Evolutionary conservation across 2,329 filamentous ascomycete genomes (phyloP).

Genomic region (Botrytis fabae): DNA sequence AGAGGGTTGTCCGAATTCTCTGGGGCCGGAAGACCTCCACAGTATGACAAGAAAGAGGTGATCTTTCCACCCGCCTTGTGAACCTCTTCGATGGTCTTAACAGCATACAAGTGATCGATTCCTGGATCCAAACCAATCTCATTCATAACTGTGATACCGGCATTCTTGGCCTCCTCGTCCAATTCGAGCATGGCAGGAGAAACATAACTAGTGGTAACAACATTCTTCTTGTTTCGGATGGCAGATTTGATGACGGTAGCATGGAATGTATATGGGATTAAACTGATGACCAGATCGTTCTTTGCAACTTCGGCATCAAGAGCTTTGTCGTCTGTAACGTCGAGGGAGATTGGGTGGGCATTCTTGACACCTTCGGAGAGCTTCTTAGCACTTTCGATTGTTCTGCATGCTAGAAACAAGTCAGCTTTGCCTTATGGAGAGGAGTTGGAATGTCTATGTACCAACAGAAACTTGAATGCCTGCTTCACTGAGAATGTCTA

Average conservation of each 20-base stretch:
- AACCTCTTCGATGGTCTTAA: conserved; percentile 87
- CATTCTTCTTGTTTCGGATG: conserved; percentile 91
- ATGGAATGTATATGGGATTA: conserved; percentile 93
- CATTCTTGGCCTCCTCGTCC: conserved; percentile 77
- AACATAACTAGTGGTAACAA: conserved; percentile 93
- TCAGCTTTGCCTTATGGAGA: not conserved
- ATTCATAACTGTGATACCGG: conserved; percentile 96
- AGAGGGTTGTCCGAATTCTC: conserved; percentile 85
- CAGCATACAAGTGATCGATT: conserved; percentile 72
- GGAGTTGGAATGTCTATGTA: conserved; percentile 37
- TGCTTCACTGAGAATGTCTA: conserved; percentile 57
- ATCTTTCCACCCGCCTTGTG: conserved; percentile 87
- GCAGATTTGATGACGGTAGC: conserved; percentile 88
- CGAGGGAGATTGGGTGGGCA: conserved; percentile 60
- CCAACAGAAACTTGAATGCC: conserved; percentile 59
- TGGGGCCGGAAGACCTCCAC: conserved; percentile 71
- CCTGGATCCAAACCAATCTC: conserved; percentile 79
- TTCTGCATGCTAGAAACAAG: conserved; percentile 9
- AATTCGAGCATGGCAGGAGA: conserved; percentile 91
- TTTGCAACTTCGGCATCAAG: conserved; percentile 80
- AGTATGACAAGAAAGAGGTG: conserved; percentile 68
- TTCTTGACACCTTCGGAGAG: conserved; percentile 67
- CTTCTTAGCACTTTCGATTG: conserved; percentile 72
- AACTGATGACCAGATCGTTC: conserved; percentile 73
- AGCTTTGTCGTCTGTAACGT: conserved; percentile 73